Percentiles rank a stretch among this genome's conserved stretches.
Conservation (phyloP, 176 grass and related monocot species). For the Metroxylon sagu region DNA sequence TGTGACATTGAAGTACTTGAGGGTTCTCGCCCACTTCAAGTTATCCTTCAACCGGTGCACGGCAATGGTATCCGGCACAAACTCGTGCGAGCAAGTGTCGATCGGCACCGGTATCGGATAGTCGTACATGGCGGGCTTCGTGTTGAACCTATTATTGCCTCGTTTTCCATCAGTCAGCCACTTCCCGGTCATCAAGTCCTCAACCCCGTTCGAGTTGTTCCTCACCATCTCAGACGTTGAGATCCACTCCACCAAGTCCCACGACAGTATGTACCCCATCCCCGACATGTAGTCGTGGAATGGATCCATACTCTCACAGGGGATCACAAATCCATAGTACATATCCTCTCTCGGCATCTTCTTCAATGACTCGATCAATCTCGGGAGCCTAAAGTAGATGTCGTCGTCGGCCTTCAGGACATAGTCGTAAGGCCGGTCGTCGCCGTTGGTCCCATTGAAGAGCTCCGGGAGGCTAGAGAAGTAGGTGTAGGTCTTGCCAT, state of each 20-base stretch:
- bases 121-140: conserved; percentile 69
- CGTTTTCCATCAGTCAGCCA: conserved; percentile 48
- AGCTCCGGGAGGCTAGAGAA: background rate
- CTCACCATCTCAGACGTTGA: conserved; percentile 20
- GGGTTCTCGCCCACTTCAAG: conserved; percentile 36
- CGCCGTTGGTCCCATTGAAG: background rate
- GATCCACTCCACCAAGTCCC: conserved; percentile 61
- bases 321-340: conserved; percentile 50
- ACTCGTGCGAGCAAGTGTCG: conserved; percentile 40
- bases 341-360: conserved; percentile 35
- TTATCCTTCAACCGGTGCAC: conserved; percentile 72
- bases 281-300: conserved; percentile 67
- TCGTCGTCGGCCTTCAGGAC: conserved; percentile 21
- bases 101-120: conserved; percentile 40
- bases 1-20: conserved; percentile 71
- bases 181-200: conserved; percentile 56
- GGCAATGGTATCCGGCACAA: conserved; percentile 54
- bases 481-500: conserved; percentile 3
- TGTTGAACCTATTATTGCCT: conserved; percentile 48
- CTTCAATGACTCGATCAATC: conserved; percentile 25
- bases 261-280: conserved; percentile 74
- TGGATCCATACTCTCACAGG: conserved; percentile 40
- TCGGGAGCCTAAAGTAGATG: conserved; percentile 37
- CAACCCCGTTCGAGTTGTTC: conserved; percentile 36
- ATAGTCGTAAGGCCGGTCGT: conserved; percentile 1